Conservation (phyloP, 106 monocot genomes). For the Dioscorea dumetorum region DNA sequence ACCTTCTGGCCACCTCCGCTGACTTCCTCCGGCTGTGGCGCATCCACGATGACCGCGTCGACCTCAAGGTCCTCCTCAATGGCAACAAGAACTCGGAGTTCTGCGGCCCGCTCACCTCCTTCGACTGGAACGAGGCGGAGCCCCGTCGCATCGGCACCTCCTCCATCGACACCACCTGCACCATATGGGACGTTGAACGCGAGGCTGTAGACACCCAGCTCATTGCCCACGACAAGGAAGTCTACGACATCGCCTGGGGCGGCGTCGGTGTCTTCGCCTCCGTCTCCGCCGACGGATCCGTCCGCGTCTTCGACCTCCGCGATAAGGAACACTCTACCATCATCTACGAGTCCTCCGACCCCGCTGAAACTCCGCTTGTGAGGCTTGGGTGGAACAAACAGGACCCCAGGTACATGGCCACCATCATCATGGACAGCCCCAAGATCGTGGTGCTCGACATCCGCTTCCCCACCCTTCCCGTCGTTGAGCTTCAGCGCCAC, state of each 20-base stretch:
- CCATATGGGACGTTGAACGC: conserved; percentile 94
- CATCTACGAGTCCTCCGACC: conserved; percentile 92
- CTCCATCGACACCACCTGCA: conserved; percentile 93
- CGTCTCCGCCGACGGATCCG: conserved; percentile 94
- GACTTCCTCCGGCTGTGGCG: conserved; percentile 93
- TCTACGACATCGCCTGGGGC: conserved; percentile 97
- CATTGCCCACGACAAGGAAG: conserved; percentile 96
- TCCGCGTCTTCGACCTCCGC: conserved; percentile 87
- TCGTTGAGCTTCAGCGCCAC: conserved; percentile 95
- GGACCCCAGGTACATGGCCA: conserved; percentile 97
- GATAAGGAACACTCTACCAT: conserved; percentile 99
- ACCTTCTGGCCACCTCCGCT: conserved; percentile 91
- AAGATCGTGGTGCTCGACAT: conserved; percentile 98
- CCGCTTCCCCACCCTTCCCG: conserved; percentile 86
- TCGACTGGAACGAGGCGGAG: conserved; percentile 99
- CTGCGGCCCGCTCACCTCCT: conserved; percentile 92
- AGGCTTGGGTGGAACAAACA: conserved; percentile 97
- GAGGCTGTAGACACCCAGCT: conserved; percentile 95
- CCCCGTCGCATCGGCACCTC: conserved; percentile 87
- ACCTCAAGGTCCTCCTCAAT: conserved; percentile 60
- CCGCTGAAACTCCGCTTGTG: conserved; percentile 74
- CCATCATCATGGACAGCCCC: conserved; percentile 92
- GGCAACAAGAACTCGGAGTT: conserved; percentile 91
- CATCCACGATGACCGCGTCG: conserved; percentile 23
- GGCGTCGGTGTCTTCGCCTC: conserved; percentile 96